These are phyloP conservation scores for Prinsepia uniflora DNA, from an alignment of 306 rosid species.

Conservation along the genomic window DNA sequence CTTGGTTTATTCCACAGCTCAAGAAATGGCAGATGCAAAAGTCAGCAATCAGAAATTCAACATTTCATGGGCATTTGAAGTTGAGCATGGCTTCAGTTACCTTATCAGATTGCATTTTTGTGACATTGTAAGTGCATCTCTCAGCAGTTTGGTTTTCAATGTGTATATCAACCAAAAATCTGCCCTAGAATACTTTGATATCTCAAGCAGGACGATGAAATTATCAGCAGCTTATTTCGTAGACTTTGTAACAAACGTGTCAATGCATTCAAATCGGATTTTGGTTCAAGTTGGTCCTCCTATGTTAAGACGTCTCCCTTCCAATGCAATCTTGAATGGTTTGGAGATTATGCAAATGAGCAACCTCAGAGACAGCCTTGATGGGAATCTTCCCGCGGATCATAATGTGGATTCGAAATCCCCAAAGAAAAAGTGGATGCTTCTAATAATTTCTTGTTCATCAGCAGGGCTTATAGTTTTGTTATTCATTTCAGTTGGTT, in stretches of 20 bases:
- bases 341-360: conserved; percentile 41
- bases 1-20: conserved; percentile 39
- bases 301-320: conserved; percentile 13
- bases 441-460: conserved; percentile 18
- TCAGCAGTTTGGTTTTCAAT: conserved; percentile 31
- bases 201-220: conserved; percentile 31
- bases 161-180: conserved; percentile 34
- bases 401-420: conserved; percentile 13
- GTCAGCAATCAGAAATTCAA: conserved; percentile 34
- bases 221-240: conserved; percentile 30
- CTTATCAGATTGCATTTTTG: conserved; percentile 36
- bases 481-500: conserved; percentile 18
- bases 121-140: conserved; percentile 31
- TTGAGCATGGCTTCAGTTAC: conserved; percentile 27
- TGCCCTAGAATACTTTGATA: conserved; percentile 31
- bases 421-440: conserved; percentile 22
- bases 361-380: conserved; percentile 24
- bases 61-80: conserved; percentile 39
- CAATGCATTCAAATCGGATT: conserved; percentile 16
- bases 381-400: conserved; percentile 16
- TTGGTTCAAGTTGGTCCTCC: conserved; percentile 41
- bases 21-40: conserved; percentile 40
- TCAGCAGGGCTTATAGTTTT: conserved; percentile 23
- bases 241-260: conserved; percentile 26
- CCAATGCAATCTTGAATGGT: conserved; percentile 40